A percentile compares a stretch with the other conserved stretches of the same genome.
phyloP scores from a whole-genome alignment of 495 filamentous ascomycete genomes.

The Apodospora peruviana region DNA sequence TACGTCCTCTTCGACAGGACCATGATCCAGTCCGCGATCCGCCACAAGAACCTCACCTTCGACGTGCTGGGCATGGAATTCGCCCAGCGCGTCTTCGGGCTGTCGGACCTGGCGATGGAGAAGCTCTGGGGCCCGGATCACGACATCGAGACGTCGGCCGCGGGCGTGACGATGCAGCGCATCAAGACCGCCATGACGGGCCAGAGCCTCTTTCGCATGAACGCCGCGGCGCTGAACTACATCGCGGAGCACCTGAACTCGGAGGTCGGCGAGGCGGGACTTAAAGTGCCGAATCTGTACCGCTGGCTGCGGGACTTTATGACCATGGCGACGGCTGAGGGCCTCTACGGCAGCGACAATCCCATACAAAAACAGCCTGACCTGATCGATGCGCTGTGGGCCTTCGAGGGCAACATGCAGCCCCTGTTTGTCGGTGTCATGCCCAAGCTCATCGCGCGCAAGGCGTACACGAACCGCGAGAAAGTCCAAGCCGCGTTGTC shows the following conservation, averaged over 20 bases:
- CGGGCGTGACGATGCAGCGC: neutral
- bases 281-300: slow-evolving; percentile 16
- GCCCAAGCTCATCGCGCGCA: slow-evolving; percentile 24
- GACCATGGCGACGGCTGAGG: slow-evolving; percentile 22
- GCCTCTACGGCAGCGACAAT: slow-evolving; percentile 24
- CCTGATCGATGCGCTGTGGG: slow-evolving; percentile 16
- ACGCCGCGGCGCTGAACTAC: slow-evolving; percentile 1
- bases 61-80: neutral
- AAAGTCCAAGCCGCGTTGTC: slow-evolving; percentile 9
- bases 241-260: slow-evolving; percentile 5
- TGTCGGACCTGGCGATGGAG: neutral
- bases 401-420: slow-evolving; percentile 23
- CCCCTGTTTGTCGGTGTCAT: slow-evolving; percentile 19
- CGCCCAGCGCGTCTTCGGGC: slow-evolving; percentile 1
- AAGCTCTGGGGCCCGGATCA: neutral
- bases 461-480: slow-evolving; percentile 19
- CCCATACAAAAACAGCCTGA: slow-evolving; percentile 15
- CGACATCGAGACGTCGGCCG: neutral
- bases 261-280: neutral
- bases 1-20: slow-evolving; percentile 2
- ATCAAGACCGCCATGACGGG: slow-evolving; percentile 2
- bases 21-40: slow-evolving; percentile 1
- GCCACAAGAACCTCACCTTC: slow-evolving; percentile 4
- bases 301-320: slow-evolving; percentile 25
- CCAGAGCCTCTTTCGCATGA: neutral